Evolutionary conservation across 176 grass and related monocot genomes (phyloP), one percentile per base, ranked within the genome.

Genomic region (Carex littledalei): DNA sequence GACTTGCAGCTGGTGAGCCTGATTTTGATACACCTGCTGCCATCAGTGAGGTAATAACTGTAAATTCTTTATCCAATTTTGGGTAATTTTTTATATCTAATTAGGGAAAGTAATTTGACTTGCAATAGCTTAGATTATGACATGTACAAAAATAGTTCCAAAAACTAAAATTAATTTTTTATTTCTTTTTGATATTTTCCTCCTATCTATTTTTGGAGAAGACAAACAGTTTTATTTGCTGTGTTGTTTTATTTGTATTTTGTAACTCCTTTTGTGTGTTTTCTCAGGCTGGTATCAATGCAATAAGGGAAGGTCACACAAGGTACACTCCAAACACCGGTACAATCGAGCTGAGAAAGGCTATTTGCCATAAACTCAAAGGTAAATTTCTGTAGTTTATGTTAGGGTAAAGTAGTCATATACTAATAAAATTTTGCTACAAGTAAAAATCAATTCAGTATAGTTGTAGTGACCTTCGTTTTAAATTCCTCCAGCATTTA

Each of bases 261-360:
- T 80, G 49, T 22, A 20, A 18, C 22, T 49, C 32, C 18, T 69
- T 81, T 59, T 69, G 6, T 26, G 49, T 62, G 65, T 41, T 60
- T 41, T 55, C 11, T 69, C 81, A 97, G 94, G 94, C 94, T 64
- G 94, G 94, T n/a, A 94, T 94, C 13, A 88, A 78, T 85, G 94
- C 94, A 6, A 91, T 97, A 86, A 86, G 87, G 81, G 79, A 94
- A 88, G 94, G 94, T 1, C 85, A 59, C 68, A 97, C 94, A 63
- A 94, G 92, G 71, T 97, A 97, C 84, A 94, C 92, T 5, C 94
- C 94, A 6, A 97, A 97, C 63, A 90, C 92, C 0, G 94, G 92
- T 18, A 97, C 94, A 70, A 14, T 97, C 66, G 94, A 97, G 59
- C 92, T 97, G 56, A 90, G 94, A 84, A 92, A 94, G 58, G 94